Base-by-base conservation (phyloP, 768 basidiomycete species). In the Leccinum incarnatum region DNA sequence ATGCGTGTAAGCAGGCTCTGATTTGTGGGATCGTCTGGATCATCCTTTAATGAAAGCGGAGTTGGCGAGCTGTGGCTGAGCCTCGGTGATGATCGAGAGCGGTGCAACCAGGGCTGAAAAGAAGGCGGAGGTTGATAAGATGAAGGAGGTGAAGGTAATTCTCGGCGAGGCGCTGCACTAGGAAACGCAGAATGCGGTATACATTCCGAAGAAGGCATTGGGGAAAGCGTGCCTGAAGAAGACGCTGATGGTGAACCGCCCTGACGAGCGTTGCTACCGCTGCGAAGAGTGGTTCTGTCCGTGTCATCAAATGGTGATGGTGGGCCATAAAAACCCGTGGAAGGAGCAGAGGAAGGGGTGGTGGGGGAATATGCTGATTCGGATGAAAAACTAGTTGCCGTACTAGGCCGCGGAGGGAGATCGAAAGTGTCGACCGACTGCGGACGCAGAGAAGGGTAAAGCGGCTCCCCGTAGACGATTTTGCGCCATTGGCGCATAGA, bases 291-390 rank as follows among this genome's bases (percentile, higher is more conserved):
- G 14, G 42, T 34, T 50, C 46, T 58, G n/a, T 67, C 63, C 1
- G 65, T 37, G 19, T 72, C 69, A 14, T 67, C 69, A 37, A 72
- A 69, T 6, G 64, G 59, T 1, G 62, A 63, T 0, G 63, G 53
- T 3, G 36, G 19, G 21, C 65, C 69, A 50, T 58, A 72, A 42
- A 60, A 74, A 19, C 64, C 65, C 0, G 69, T 64, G 0, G 81
- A 78, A 12, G 82, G 82, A 1, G 80, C 76, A 4, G 72, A 75
- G 2, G 76, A 67, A 1, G 72, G 73, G 0, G 76, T 74, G n/a
- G 66, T 62, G 4, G 79, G 78, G 58, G 75, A 81, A 62, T 72
- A 75, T 2, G 76, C 69, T 0, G 82, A 83, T 53, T 83, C 83
- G 23, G 80, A 75, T 11, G 79, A 78, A 42, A 82, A 81, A 55